These are phyloP conservation scores for Metschnikowia noctiluminum DNA, from an alignment of 805 yeast genomes.

Conservation along the genomic window DNA sequence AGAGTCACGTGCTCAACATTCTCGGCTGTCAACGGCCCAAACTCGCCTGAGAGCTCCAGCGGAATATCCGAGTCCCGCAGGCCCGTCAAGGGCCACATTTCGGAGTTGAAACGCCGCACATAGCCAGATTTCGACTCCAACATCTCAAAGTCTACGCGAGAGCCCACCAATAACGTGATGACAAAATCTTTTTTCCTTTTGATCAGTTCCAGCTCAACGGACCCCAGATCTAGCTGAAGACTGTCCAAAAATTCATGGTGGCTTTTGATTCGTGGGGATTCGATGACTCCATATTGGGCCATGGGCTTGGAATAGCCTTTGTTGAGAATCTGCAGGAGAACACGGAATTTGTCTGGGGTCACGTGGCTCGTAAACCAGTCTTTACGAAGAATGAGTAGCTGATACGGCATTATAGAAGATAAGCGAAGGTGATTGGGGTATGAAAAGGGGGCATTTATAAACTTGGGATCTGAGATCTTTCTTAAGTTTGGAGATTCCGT, in stretches of 20 bases:
- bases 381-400: conserved; percentile 22
- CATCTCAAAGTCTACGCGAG: conserved; percentile 21
- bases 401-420: conserved; percentile 25
- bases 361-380: conserved; percentile 20
- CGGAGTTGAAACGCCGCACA: conserved; percentile 23
- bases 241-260: conserved; percentile 21
- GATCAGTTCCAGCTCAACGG: no score
- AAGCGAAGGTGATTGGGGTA: no score
- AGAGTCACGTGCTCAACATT: conserved; percentile 19
- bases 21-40: conserved; percentile 18
- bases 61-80: conserved; percentile 28
- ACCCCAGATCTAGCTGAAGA: conserved; percentile 20
- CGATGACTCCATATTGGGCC: conserved; percentile 40
- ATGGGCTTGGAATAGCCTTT: conserved; percentile 49
- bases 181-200: conserved; percentile 16
- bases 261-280: conserved; percentile 39
- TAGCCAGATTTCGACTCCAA: conserved; percentile 22
- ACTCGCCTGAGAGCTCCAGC: conserved; percentile 17
- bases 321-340: conserved; percentile 37
- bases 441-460: no score
- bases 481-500: no score
- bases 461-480: no score
- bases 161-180: conserved; percentile 28
- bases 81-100: conserved; percentile 20
- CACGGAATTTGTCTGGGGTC: conserved; percentile 9